Evolutionary conservation across 257 asterid species (phyloP), one percentile per base, ranked within the genome.

Genomic region (Fraxinus pennsylvanica): DNA sequence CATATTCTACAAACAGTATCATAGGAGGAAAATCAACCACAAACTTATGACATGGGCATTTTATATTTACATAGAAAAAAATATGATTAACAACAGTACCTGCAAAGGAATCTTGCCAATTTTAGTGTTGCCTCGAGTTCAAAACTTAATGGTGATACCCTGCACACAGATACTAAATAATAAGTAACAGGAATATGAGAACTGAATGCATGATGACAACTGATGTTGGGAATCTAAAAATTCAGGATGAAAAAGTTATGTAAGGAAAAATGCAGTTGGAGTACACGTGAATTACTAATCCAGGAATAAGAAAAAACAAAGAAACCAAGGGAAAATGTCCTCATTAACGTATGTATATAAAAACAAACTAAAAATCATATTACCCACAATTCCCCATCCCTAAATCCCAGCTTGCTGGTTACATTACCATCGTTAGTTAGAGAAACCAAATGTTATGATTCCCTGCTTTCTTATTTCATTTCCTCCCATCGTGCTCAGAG

Each of bases 111-210:
- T 83, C 99, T 90, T 79, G 98, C 99, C 89, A 95, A 82, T 89
- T 95, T 95, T 82, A 95, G 81, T 41, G 97, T 91, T 79, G 99
- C 98, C 84, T 95, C 99, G 35, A 95, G 99, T 89, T 93, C 99
- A 81, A 95, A 95, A 86, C 98, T 95, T 78, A 95, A 81, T 77
- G 99, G 99, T 71, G 99, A 95, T 82, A 95, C 98, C 91, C 99
- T 95, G 90, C 81, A 80, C 77, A 68, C 14, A 78, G 59, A 74
- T 22, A 19, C 67, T 21, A 6, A 63, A 63, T 17, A 76, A 29
- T 27, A 25, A 77, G 9, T 36, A 47, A 47, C 59, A 43, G n/a
- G 22, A 39, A 35, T 39, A 74, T 22, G 13, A 63, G 35, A 63
- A 63, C 9, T 27, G 15, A 63, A 63, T 63, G 36, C 36, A 63